Evolutionary conservation across 2,329 filamentous ascomycete species (phyloP), one percentile per base, ranked within the genome.

Genomic region (Talaromyces rugulosus): DNA sequence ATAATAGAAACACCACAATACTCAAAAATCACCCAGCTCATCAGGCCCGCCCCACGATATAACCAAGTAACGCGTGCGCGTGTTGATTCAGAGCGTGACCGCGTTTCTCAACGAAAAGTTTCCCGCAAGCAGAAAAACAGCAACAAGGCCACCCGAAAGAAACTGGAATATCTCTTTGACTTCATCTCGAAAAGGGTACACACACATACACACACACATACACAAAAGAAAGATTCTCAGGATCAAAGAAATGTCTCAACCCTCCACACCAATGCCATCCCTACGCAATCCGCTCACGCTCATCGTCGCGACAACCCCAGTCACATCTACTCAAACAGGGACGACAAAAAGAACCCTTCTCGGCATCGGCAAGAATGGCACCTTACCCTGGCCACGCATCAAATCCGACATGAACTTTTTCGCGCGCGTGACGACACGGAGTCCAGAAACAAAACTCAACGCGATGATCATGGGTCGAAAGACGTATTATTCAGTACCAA

Each of bases 381-480:
- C 82, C 3, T 86, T 99, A 60, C 95, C 95, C 4, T 99, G 95
- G 95, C 91, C 89, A 0, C 89, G 89, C 51, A 84, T 98, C 36
- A 91, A 88, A 76, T 88, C 89, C 65, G 95, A 99, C 78, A 96
- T 99, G 92, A 87, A 87, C 44, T 98, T 96, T 75, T 99, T 99
- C 75, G 90, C 92, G 18, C 88, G 93, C 63, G 89, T 96, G 47
- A 98, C 94, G 3, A 92, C 90, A 69, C 86, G 88, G 16, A 64
- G 74, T 4, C 71, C 74, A 0, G 62, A 63, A 3, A 60, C 69
- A 27, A 3, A 33, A 23, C 27, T 61, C 1, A 94, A 93, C 75
- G 90, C 91, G 18, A 91, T 98, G 58, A 89, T 99, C 68, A 99
- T 99, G 95, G 95, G 95, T 63, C 90, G 95, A 71, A 97, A 96